Conservation (phyloP, 305 asterid genomes). For the Lippia alba region DNA sequence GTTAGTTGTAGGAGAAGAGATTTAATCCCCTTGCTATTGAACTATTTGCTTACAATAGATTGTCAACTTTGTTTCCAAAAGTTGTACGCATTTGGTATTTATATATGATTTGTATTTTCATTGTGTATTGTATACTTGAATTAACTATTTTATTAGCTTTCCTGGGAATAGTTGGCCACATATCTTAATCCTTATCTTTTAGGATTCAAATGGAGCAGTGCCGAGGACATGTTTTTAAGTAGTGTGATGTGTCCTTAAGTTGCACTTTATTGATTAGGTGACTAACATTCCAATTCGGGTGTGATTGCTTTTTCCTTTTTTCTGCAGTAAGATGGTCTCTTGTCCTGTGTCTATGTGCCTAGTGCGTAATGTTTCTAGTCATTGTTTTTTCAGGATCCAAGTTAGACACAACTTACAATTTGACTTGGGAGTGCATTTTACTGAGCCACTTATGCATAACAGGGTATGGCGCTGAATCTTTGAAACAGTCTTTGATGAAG, state of each 20-base stretch:
- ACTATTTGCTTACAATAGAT: neutral
- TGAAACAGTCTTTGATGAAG: constrained; percentile 51
- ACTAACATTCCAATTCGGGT: neutral
- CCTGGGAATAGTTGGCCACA: neutral
- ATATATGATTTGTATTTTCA: neutral
- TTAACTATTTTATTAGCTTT: constrained; percentile 3
- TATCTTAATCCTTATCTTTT: neutral
- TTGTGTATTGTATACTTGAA: neutral
- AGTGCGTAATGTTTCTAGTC: constrained; percentile 5
- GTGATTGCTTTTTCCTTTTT: no score
- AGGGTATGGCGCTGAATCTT: constrained; percentile 33
- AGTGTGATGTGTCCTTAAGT: neutral
- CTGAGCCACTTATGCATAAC: constrained; percentile 17
- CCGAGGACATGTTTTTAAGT: neutral
- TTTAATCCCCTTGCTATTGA: neutral
- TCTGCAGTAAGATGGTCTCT: no score
- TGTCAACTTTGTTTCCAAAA: neutral
- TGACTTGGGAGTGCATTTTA: constrained; percentile 31
- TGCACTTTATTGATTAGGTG: neutral
- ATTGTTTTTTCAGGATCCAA: neutral
- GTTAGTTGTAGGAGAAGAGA: no score
- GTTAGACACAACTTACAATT: constrained; percentile 3
- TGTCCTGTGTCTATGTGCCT: neutral
- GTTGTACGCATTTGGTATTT: neutral
- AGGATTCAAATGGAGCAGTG: constrained; percentile 5